phyloP scores from a whole-genome alignment of 768 basidiomycete species.

The Lactarius pseudohatsudake region DNA sequence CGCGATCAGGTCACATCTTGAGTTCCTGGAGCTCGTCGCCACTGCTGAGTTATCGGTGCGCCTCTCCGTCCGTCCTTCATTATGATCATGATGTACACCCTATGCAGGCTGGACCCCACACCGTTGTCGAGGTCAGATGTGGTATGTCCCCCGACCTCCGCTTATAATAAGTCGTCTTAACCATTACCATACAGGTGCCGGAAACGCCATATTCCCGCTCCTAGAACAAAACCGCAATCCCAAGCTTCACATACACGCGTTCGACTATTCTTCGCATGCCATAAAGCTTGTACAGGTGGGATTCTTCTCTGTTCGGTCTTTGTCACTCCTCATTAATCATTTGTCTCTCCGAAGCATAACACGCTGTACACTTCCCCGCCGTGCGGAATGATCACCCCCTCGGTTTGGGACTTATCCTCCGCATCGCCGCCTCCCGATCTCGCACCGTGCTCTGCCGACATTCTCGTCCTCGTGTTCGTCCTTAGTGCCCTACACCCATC shows the following conservation, averaged over 20 bases:
- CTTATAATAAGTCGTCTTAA: not conserved
- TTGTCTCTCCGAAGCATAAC: slow-evolving; percentile 51
- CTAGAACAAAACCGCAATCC: slow-evolving; percentile 83
- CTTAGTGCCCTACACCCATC: slow-evolving; percentile 89
- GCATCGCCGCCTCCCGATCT: slow-evolving; percentile 60
- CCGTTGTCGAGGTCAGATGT: slow-evolving; percentile 88
- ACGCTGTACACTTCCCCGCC: slow-evolving; percentile 66
- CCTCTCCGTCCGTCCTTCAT: not conserved
- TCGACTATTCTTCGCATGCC: slow-evolving; percentile 89
- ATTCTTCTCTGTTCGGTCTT: not conserved
- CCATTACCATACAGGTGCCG: slow-evolving; percentile 61
- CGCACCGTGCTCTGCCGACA: slow-evolving; percentile 70
- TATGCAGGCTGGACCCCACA: slow-evolving; percentile 68
- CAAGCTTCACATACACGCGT: slow-evolving; percentile 68
- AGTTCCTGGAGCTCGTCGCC: slow-evolving; percentile 85
- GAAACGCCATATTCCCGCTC: slow-evolving; percentile 93
- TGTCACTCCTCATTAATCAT: not conserved
- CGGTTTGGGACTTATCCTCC: slow-evolving; percentile 91
- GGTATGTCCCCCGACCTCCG: slow-evolving; percentile 46
- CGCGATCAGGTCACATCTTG: slow-evolving; percentile 70
- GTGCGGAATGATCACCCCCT: slow-evolving; percentile 68
- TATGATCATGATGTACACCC: slow-evolving; percentile 5
- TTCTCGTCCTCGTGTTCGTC: slow-evolving; percentile 93
- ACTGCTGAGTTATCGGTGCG: slow-evolving; percentile 48
- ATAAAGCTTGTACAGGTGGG: slow-evolving; percentile 84